Percentiles rank a stretch among this genome's conserved stretches.
Conservation (phyloP, 306 rosid species). For the Trifolium dubium region DNA sequence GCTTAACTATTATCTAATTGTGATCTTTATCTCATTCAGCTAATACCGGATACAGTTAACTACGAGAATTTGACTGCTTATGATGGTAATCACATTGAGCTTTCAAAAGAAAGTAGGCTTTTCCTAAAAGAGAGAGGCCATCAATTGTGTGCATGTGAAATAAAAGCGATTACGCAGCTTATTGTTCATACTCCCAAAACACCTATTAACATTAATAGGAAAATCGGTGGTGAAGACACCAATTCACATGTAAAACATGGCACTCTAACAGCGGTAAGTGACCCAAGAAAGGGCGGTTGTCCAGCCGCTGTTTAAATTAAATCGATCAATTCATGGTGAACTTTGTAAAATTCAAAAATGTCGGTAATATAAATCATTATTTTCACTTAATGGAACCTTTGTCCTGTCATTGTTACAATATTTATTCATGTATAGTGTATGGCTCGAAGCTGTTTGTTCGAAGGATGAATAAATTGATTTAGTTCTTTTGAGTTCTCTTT, state of each 20-base stretch:
- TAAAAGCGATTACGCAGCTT: conserved; percentile 72
- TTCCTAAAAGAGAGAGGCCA: conserved; percentile 78
- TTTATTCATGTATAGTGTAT: background rate
- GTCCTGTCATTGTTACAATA: background rate
- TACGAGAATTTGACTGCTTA: conserved; percentile 71
- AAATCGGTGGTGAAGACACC: conserved; percentile 38
- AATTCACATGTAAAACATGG: conserved; percentile 49
- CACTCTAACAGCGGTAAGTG: conserved; percentile 78
- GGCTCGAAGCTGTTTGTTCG: background rate
- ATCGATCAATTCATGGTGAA: conserved; percentile 23
- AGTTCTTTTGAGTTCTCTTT: background rate
- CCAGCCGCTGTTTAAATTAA: conserved; percentile 69
- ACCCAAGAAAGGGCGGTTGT: conserved; percentile 81
- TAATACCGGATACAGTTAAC: conserved; percentile 67
- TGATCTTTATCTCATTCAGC: conserved; percentile 54
- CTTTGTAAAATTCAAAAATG: background rate
- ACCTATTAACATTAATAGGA: conserved; percentile 46
- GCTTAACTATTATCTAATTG: conserved; percentile 31
- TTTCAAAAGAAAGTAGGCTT: conserved; percentile 53
- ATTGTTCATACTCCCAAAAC: conserved; percentile 60
- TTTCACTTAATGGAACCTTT: background rate
- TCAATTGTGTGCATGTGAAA: conserved; percentile 41
- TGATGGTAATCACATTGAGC: conserved; percentile 71
- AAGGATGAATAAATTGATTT: background rate
- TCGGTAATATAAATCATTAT: background rate